Evolutionary conservation across 371 early-diverging fungal genomes (phyloP), one percentile per base, ranked within the genome.

Genomic region (Syncephalastrum contaminatum): DNA sequence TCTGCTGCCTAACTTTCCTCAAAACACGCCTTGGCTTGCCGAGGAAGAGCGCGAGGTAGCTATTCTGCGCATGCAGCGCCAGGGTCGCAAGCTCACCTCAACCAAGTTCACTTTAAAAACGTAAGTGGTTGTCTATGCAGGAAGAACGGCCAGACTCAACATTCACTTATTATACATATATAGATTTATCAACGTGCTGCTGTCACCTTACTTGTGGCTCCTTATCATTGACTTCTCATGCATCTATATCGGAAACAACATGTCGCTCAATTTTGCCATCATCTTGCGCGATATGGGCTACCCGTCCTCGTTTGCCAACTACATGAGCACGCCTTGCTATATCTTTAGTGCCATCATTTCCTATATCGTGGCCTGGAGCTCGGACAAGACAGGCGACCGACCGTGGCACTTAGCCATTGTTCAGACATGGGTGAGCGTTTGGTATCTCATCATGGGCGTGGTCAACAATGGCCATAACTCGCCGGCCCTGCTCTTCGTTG

Each of bases 1-100:
- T 40, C 22, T 76, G 6, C 62, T 90, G n/a, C 86, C 91, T 21
- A 72, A 84, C 59, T 82, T 69, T 43, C 88, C 89, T 57, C 40
- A 77, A 58, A 53, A 77, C 67, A 54, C 67, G 15, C 57, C 57
- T n/a, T 87, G 78, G 60, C 64, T 89, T 36, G 65, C 63, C 16
- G 59, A 64, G 7, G 75, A 75, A 52, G 75, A 84, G 59, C 70
- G 79, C 18, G 69, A 69, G 3, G 50, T 85, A n/a, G 81, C 84
- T 7, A 59, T 67, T 2, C 24, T 58, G 14, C 73, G 88, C 43
- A 70, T 86, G 22, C 58, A 66, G 42, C 63, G 64, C 30, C 72
- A 75, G 52, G 75, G 75, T 19, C 58, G 48, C 24, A 60, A 56
- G 42, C 48, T 57, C 14, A 43, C 2, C 5, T 44, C 52, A 0